Percentiles rank a stretch among this genome's conserved stretches.
Evolutionary conservation across 352 stramenopile genomes (phyloP).

Genomic region (Pythium monospermum): DNA sequence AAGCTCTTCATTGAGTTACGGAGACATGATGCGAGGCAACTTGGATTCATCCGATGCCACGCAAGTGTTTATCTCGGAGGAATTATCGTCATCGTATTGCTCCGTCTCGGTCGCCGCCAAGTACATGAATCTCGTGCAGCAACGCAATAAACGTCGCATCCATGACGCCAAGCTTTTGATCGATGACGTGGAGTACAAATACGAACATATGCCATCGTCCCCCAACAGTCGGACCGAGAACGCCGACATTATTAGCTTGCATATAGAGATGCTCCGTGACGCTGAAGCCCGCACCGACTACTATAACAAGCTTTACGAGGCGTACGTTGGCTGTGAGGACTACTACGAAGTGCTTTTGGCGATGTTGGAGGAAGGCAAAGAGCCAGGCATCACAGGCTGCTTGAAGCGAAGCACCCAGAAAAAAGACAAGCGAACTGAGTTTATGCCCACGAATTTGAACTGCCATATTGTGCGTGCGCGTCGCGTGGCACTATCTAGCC

Average conservation of each 20-base stretch:
- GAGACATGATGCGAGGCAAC: slow-evolving; percentile 55
- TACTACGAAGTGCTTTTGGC: slow-evolving; percentile 57
- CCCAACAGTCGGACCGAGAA: slow-evolving; percentile 21
- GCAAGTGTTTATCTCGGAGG: slow-evolving; percentile 78
- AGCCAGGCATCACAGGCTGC: slow-evolving; percentile 78
- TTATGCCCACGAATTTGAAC: slow-evolving; percentile 86
- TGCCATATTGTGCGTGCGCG: slow-evolving; percentile 71
- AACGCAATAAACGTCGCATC: slow-evolving; percentile 58
- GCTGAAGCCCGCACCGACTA: slow-evolving; percentile 50
- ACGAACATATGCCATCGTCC: slow-evolving; percentile 29
- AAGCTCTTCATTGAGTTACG: slow-evolving; percentile 39
- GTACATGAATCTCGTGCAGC: slow-evolving; percentile 71
- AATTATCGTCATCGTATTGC: slow-evolving; percentile 75
- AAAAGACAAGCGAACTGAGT: slow-evolving; percentile 78
- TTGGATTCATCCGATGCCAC: slow-evolving; percentile 43
- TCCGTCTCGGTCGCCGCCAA: slow-evolving; percentile 79
- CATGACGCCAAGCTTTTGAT: slow-evolving; percentile 48
- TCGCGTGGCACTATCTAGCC: slow-evolving; percentile 42
- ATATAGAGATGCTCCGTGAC: slow-evolving; percentile 40
- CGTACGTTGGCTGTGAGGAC: slow-evolving; percentile 65
- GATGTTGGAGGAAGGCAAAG: slow-evolving; percentile 71
- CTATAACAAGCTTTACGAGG: slow-evolving; percentile 52
- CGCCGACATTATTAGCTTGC: slow-evolving; percentile 25
- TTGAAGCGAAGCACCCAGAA: slow-evolving; percentile 85
- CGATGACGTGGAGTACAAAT: slow-evolving; percentile 55